Conservation (phyloP, 2,329 filamentous ascomycete species). For the Colletotrichum higginsianum region DNA sequence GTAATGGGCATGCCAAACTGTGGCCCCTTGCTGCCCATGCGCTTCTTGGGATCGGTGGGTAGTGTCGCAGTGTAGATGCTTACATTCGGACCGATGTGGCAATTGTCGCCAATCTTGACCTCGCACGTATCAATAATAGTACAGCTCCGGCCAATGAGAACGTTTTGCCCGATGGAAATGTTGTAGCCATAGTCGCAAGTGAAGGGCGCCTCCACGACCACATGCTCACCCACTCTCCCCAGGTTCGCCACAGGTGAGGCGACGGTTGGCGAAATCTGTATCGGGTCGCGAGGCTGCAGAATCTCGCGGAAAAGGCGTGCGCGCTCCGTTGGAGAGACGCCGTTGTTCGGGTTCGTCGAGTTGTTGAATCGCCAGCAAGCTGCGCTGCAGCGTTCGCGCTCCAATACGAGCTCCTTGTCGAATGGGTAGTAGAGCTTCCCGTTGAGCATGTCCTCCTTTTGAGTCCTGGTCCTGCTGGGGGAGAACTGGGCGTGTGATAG, state of each 20-base stretch:
- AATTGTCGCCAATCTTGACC: conserved; percentile 85
- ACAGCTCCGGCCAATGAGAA: conserved; percentile 87
- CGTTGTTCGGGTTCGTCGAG: conserved; percentile 80
- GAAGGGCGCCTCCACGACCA: conserved; percentile 89
- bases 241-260: conserved; percentile 66
- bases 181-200: conserved; percentile 97
- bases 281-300: conserved; percentile 72
- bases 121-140: conserved; percentile 88
- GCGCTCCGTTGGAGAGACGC: conserved; percentile 78
- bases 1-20: conserved; percentile 79
- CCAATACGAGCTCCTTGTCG: conserved; percentile 82
- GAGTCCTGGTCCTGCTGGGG: conserved; percentile 64
- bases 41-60: conserved; percentile 79
- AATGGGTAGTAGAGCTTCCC: conserved; percentile 86
- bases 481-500: conserved; percentile 69
- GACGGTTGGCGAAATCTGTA: conserved; percentile 70
- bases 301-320: conserved; percentile 81
- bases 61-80: conserved; percentile 85
- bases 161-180: conserved; percentile 87
- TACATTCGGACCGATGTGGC: conserved; percentile 86
- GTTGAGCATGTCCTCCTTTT: conserved; percentile 92
- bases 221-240: conserved; percentile 80
- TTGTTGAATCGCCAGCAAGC: conserved; percentile 92
- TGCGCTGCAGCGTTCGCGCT: conserved; percentile 86
- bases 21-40: conserved; percentile 81